Conservation (phyloP, 805 yeast genomes). For the Cyberlindnera petersonii region DNA sequence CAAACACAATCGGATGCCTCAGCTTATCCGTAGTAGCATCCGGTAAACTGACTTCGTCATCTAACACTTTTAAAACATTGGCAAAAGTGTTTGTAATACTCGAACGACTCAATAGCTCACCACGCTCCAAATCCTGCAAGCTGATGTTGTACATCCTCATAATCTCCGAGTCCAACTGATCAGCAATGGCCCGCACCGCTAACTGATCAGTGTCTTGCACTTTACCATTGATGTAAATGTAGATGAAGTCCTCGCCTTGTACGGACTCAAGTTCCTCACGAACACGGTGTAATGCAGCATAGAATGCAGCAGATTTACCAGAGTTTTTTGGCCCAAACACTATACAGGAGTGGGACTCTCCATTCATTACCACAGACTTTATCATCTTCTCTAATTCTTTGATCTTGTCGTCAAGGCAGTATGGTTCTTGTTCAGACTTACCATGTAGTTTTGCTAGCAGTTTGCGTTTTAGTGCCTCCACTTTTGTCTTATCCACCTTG, state of each 20-base stretch:
- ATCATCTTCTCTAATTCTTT: slow-evolving; percentile 54
- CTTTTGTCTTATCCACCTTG: no score
- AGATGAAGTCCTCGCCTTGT: slow-evolving; percentile 48
- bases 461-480: slow-evolving; percentile 1
- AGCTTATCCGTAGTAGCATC: slow-evolving; percentile 13
- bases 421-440: slow-evolving; percentile 23
- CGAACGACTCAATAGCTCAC: slow-evolving; percentile 43
- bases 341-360: slow-evolving; percentile 78
- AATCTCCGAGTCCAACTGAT: slow-evolving; percentile 62
- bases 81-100: slow-evolving; percentile 59
- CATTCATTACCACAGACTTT: slow-evolving; percentile 58
- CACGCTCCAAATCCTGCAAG: slow-evolving; percentile 21
- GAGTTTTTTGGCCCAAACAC: slow-evolving; percentile 75
- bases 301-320: slow-evolving; percentile 68
- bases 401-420: slow-evolving; percentile 35
- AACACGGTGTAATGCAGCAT: slow-evolving; percentile 43
- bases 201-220: slow-evolving; percentile 69
- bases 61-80: slow-evolving; percentile 51
- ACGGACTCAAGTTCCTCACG: slow-evolving; percentile 34
- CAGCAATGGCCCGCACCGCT: slow-evolving; percentile 83
- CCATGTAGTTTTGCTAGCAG: slow-evolving; percentile 11
- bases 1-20: slow-evolving; percentile 56
- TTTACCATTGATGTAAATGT: slow-evolving; percentile 63
- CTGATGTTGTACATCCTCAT: slow-evolving; percentile 29
- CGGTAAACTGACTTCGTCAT: slow-evolving; percentile 28